Base-by-base conservation (phyloP, 208 protist species). In the Leishmania braziliensis region DNA sequence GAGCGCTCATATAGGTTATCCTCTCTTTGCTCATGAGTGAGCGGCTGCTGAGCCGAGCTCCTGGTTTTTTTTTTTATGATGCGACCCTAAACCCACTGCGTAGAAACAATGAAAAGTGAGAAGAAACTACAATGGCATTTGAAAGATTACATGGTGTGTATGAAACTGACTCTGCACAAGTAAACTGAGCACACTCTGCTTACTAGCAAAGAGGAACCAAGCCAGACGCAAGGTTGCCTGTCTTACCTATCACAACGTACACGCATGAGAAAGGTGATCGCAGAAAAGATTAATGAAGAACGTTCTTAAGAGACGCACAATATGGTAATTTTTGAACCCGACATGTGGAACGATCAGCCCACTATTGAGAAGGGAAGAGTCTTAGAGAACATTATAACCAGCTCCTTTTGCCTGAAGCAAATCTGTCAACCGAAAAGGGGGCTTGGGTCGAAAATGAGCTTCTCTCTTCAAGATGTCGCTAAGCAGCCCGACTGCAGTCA, bases 401-500 rank as follows among this genome's bases (percentile, higher is more conserved):
- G n/a, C 1, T 26, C 12, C 39, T 33, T 20, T 75, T 46, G 53
- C 43, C 46, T 29, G 26, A 5, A 69, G 8, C 10, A 5, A 12
- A 43, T 69, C 6, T 65, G 63, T n/a, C 63, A 10, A 36, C 5
- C 16, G 33, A 73, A 39, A 82, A 23, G 48, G 33, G 39, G 63
- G 56, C 12, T 10, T 0, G 83, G 79, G 72, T 85, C 75, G 6
- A 84, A 77, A 62, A 87, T 56, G 5, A 76, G 78, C 16, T 85
- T 86, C 54, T 89, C 80, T 43, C 3, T n/a, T 48, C 70, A 85
- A 83, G 80, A 83, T 77, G n/a, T 89, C 80, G 12, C 77, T 18
- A 26, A 89, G 43, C 18, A 89, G 60, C 23, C 83, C 65, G 0
- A 72, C 83, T 3, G 80, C 84, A 65, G 85, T 79, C 1, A 80